A percentile compares a stretch with the other conserved stretches of the same genome.
phyloP scores from a whole-genome alignment of 108 stramenopile species.

The Asterionellopsis glacialis region DNA sequence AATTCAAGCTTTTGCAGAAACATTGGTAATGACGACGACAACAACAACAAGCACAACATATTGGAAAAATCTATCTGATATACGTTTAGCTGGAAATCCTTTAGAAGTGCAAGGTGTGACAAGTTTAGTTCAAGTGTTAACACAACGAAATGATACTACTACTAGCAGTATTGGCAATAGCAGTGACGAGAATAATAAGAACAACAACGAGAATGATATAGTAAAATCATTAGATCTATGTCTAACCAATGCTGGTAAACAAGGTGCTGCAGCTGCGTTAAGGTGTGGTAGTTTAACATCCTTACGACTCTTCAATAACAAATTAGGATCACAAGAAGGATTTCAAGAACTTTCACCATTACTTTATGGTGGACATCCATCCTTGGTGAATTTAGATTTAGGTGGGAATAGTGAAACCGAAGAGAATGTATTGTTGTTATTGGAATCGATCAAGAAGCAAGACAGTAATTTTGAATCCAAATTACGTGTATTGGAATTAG shows the following conservation, averaged over 20 bases:
- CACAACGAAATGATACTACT: neutral
- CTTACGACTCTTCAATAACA: constrained; percentile 63
- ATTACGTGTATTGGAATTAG: constrained; percentile 54
- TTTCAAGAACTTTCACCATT: constrained; percentile 33
- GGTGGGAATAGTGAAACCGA: constrained; percentile 63
- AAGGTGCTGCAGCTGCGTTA: constrained; percentile 43
- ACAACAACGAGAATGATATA: constrained; percentile 2
- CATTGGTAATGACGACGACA: no score
- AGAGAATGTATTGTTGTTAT: constrained; percentile 41
- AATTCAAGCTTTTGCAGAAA: constrained; percentile 20
- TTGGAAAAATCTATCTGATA: constrained; percentile 6
- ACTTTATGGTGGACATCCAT: constrained; percentile 41
- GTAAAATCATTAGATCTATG: constrained; percentile 48
- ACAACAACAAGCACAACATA: neutral
- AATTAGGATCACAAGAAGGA: constrained; percentile 46
- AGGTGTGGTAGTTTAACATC: constrained; percentile 22
- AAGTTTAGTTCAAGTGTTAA: constrained; percentile 1
- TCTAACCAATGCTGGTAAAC: constrained; percentile 45
- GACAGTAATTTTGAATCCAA: constrained; percentile 1
- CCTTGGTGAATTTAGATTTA: constrained; percentile 59
- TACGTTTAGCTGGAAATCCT: constrained; percentile 25
- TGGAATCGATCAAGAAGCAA: constrained; percentile 25
- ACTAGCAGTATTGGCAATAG: no score
- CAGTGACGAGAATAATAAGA: neutral
- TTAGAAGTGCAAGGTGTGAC: constrained; percentile 16